Evolutionary conservation across 805 yeast species (phyloP), one percentile per base, ranked within the genome.

Genomic region (Lipomyces sp.): DNA sequence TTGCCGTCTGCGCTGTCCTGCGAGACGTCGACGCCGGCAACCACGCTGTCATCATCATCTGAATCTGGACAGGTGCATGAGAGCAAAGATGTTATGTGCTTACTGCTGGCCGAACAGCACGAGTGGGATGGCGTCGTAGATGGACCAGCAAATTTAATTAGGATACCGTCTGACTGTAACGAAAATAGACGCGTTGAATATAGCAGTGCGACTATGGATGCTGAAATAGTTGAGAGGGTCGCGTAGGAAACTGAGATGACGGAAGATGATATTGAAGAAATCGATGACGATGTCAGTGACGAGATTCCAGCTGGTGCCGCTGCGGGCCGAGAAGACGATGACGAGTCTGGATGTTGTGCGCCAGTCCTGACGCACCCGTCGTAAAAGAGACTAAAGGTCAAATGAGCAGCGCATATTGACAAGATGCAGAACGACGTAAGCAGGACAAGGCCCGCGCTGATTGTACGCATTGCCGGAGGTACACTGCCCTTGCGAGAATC

Each of bases 401-500:
- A 24, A 29, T 51, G 50, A 35, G 64, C 64, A n/a, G 65, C 64
- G 30, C 64, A 60, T 56, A 60, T 60, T 13, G 64, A 58, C 13
- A 58, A 65, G 4, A 60, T 62, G 63, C 64, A 60, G 39, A 60
- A 39, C 62, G 64, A 60, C 55, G 64, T 30, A 15, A 60, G 64
- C 35, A 58, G 34, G 53, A 60, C 59, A 18, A 60, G 65, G 7
- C 65, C 64, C 4, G 33, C 18, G 35, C 34, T 65, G 32, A 33
- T 11, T 13, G 57, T 18, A 54, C 18, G 60, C 63, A 59, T 59
- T 18, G 54, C 32, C 10, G 24, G n/a, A 15, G 4, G 34, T 29
- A 18, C 3, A 13, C 59, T 15, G 30, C 37, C 59, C 53, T 30
- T n/a, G 48, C 37, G 48, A 55, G 24, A 55, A 54, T 30, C 59